phyloP scores from a whole-genome alignment of 1,139 yeast genomes.

The Candida glucosophila region DNA sequence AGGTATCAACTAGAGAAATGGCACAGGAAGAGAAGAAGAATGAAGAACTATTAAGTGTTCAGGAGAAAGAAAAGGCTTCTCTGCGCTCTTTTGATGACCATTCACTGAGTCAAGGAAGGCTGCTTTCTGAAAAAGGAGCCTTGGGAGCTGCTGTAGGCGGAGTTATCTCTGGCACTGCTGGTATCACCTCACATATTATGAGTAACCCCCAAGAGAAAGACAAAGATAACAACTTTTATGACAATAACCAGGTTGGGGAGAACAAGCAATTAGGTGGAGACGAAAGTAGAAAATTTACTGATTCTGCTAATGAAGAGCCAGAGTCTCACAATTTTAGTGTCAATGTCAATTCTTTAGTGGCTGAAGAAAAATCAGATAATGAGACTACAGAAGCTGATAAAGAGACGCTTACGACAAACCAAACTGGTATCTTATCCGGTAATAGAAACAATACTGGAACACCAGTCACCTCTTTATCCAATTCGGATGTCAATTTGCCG shows the following conservation, averaged over 20 bases:
- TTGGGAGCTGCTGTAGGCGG: constrained; percentile 21
- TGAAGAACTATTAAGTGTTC: constrained; percentile 9
- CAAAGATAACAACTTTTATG: constrained; percentile 2
- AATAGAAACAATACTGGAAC: too few species aligned
- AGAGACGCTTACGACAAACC: too few species aligned
- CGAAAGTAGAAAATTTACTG: constrained; percentile 11
- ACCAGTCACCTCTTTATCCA: constrained; percentile 49
- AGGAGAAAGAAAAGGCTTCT: not conserved
- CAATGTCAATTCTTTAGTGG: too few species aligned
- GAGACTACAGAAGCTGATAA: too few species aligned
- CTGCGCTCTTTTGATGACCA: constrained; percentile 1
- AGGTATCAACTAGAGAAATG: too few species aligned
- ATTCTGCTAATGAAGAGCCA: constrained; percentile 17
- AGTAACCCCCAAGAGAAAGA: constrained; percentile 1
- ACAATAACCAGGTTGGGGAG: not conserved
- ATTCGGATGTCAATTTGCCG: constrained; percentile 46
- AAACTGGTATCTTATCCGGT: too few species aligned
- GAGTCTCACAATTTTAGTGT: too few species aligned
- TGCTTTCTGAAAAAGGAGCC: constrained; percentile 7
- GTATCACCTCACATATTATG: constrained; percentile 2
- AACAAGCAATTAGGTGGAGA: not conserved
- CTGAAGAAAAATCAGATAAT: too few species aligned
- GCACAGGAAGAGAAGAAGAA: constrained; percentile 5
- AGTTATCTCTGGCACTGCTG: constrained; percentile 15
- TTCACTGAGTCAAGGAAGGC: constrained; percentile 1